Conservation (phyloP, 306 rosid species). For the Glycine latifolia region DNA sequence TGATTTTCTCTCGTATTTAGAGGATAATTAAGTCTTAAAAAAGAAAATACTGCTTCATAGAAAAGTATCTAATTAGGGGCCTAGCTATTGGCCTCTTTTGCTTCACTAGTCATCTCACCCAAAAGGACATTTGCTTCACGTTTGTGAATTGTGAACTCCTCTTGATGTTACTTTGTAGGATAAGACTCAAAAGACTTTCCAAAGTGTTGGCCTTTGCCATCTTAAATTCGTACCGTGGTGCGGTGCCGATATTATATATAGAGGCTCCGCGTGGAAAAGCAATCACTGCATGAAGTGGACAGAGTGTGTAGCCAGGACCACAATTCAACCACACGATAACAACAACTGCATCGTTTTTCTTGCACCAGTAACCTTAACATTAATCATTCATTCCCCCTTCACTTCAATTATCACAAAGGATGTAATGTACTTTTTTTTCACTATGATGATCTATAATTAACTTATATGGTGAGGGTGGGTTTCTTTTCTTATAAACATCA, state of each 20-base stretch:
- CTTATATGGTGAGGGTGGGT: no score
- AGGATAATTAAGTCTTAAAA: no score
- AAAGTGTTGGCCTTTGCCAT: not conserved
- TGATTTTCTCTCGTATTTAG: no score
- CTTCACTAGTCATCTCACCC: not conserved
- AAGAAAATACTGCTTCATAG: not conserved
- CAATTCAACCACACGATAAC: not conserved
- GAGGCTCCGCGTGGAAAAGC: not conserved
- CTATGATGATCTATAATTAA: no score
- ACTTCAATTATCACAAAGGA: no score
- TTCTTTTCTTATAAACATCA: no score
- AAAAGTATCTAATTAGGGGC: not conserved
- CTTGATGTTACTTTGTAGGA: constrained; percentile 1
- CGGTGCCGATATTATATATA: not conserved
- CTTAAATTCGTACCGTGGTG: not conserved
- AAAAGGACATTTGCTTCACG: not conserved
- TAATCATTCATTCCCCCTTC: no score
- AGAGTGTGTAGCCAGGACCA: not conserved
- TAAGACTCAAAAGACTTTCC: not conserved
- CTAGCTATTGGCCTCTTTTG: not conserved
- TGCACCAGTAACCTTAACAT: no score
- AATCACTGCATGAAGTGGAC: not conserved
- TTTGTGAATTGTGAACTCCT: not conserved
- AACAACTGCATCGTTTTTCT: no score
- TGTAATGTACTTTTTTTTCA: no score